Conservation (phyloP, 176 grass and related monocot species). For the Lolium rigidum region DNA sequence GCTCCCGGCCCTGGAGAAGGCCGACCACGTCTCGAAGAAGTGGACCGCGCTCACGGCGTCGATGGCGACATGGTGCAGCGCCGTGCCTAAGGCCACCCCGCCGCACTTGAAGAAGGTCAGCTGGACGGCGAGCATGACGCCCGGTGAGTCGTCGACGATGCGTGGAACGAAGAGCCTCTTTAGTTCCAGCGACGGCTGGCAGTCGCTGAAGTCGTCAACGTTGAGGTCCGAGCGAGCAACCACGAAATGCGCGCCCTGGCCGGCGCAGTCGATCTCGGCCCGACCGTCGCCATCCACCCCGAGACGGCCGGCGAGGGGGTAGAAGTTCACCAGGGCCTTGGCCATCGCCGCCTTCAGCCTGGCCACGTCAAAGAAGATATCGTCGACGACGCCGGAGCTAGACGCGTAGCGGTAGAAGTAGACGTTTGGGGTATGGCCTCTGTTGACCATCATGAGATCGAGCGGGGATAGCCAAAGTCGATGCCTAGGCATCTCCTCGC, state of each 20-base stretch:
- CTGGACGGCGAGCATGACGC: slow-evolving; percentile 29
- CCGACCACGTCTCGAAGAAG: slow-evolving; percentile 48
- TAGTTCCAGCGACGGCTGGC: neutral
- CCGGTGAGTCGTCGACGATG: neutral
- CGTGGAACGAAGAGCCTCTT: neutral
- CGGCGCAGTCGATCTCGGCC: no score
- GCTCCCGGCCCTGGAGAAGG: slow-evolving; percentile 7
- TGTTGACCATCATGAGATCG: no score
- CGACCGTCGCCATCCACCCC: no score
- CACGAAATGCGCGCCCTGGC: slow-evolving; percentile 10
- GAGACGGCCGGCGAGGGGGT: neutral
- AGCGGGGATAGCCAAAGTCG: no score
- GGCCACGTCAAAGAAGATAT: slow-evolving; percentile 13
- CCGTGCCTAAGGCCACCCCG: slow-evolving; percentile 37
- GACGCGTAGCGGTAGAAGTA: slow-evolving; percentile 35
- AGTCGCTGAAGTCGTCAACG: slow-evolving; percentile 24
- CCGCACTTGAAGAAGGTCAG: slow-evolving; percentile 50
- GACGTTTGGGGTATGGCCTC: slow-evolving; percentile 41
- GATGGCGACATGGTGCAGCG: slow-evolving; percentile 40
- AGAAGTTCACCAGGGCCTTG: slow-evolving; percentile 48
- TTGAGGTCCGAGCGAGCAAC: neutral
- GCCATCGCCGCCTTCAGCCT: slow-evolving; percentile 41
- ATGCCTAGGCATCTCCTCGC: no score
- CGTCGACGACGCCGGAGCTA: neutral
- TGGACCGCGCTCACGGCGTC: slow-evolving; percentile 30